Conservation (phyloP, 345 rosid species). For the Draba incana region DNA sequence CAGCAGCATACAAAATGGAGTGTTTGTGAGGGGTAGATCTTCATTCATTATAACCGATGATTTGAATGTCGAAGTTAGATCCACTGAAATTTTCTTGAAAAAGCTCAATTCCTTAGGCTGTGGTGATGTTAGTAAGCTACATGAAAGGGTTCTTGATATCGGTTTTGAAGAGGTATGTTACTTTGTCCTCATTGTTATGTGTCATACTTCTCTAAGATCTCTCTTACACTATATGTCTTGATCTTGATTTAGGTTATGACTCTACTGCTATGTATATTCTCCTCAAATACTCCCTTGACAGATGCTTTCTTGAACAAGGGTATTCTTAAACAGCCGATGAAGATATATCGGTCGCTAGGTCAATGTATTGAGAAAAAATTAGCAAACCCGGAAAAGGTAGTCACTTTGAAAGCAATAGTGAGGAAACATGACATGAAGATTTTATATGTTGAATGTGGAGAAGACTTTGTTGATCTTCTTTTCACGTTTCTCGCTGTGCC, state of each 20-base stretch:
- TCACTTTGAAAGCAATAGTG: background rate
- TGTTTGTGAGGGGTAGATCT: conserved; percentile 23
- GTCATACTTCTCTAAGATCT: too few relatives aligned
- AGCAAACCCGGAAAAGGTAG: background rate
- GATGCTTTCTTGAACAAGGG: conserved; percentile 21
- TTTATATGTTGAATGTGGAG: conserved; percentile 14
- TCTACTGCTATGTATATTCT: conserved; percentile 2
- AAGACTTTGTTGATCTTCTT: conserved; percentile 30
- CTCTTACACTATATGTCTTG: background rate
- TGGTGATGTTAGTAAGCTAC: conserved; percentile 15
- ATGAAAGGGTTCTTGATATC: conserved; percentile 1
- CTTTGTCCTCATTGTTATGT: background rate
- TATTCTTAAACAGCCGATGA: background rate
- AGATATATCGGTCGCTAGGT: background rate
- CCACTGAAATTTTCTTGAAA: conserved; percentile 15
- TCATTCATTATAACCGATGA: conserved; percentile 29
- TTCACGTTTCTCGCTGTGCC: conserved; percentile 12
- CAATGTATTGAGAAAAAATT: background rate
- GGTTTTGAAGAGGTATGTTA: conserved; percentile 28
- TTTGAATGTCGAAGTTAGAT: conserved; percentile 21
- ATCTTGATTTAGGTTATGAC: conserved; percentile 10
- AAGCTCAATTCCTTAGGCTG: conserved; percentile 14
- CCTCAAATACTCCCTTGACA: conserved; percentile 33
- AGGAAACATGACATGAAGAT: conserved; percentile 18
- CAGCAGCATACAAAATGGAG: background rate